Evolutionary conservation across 1,284 basidiomycete genomes (phyloP), one percentile per base, ranked within the genome.

Genomic region (Ceratobasidium theobromae): DNA sequence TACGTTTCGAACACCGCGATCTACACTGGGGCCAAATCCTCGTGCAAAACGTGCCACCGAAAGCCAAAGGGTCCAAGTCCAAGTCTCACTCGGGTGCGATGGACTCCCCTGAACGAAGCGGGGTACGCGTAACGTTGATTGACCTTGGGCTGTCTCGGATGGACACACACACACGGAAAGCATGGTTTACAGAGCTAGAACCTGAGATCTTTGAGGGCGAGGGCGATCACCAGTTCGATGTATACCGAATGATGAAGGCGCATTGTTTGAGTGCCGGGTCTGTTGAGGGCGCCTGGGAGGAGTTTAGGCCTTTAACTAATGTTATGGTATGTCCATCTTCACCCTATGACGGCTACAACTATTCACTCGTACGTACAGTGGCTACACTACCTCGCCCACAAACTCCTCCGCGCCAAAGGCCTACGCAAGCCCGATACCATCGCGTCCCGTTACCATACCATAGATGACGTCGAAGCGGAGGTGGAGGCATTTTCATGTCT

Each of bases 21-120:
- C 82, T 99, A 35, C 96, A 99, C 74, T 94, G 94, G 86, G 96
- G 96, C n/a, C 97, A 99, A 76, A 89, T 99, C 53, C 83, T 99
- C 9, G 85, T 99, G 52, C 86, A 85, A 71, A 80, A 83, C 65
- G 49, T 80, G 14, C 74, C 79, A n/a, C 65, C 25, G 16, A 38
- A 55, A 49, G 38, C 11, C 66, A 35, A 25, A 58, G 46, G 23
- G 14, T 35, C 30, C 21, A 46, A 21, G 18, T 11, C 67, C 69
- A 65, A 69, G 70, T 54, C 69, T 71, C 54, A 66, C 41, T 60
- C 74, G 43, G 66, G 76, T 53, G 76, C 74, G 18, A 87, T 90
- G 86, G 88, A 89, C 72, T 23, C 78, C 81, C 69, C 91, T 90
- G 9, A 81, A 96, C 2, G 78, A 82, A 69, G 86, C 87, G 49